Base-by-base conservation (phyloP, 352 stramenopile genomes). In the Aphanomyces stellatus region DNA sequence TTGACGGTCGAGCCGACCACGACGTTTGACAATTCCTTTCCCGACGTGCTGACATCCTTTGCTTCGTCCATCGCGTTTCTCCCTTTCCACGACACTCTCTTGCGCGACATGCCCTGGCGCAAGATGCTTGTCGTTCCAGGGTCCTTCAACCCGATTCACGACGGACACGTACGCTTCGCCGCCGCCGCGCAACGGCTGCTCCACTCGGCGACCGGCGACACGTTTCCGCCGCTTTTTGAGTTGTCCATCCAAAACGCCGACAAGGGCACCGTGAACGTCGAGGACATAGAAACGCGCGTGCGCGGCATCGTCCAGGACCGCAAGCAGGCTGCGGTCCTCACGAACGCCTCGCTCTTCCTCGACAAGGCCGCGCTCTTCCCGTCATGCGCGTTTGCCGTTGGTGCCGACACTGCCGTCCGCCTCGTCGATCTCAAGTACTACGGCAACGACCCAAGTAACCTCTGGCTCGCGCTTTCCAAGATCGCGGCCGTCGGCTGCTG, bases 351-450 rank as follows among this genome's bases (percentile, higher is more conserved):
- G 30, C 71, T 95, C 0, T 97, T 97, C 33, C 69, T 76, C 0
- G 72, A 93, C 19, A 97, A 97, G 72, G 78, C 91, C 3, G 66
- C 77, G 1, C 37, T 97, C 1, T 81, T 97, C 28, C 72, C 74
- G 33, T 69, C 73, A 15, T 96, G 88, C 31, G 73, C 74, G 17
- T 96, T 97, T 49, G 72, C 95, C 15, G 85, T 97, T 63, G 91
- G 91, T 28, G 91, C 87, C 8, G 91, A 97, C 51, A 97, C 91
- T 8, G 84, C 87, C 8, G 71, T 90, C 40, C 82, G 91, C 6
- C 76, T 97, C 25, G 74, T 97, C 11, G 81, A 97, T 74, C 84
- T 88, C 34, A 97, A 96, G 60, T 97, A 97, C 66, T 97, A 97
- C 61, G 78, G 71, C 30, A 79, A 82, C 66, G 75, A 91, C 60